A percentile compares a stretch with the other conserved stretches of the same genome.
Conservation (phyloP, 192 early-diverging fungal species). For the Entomortierella beljakovae region DNA sequence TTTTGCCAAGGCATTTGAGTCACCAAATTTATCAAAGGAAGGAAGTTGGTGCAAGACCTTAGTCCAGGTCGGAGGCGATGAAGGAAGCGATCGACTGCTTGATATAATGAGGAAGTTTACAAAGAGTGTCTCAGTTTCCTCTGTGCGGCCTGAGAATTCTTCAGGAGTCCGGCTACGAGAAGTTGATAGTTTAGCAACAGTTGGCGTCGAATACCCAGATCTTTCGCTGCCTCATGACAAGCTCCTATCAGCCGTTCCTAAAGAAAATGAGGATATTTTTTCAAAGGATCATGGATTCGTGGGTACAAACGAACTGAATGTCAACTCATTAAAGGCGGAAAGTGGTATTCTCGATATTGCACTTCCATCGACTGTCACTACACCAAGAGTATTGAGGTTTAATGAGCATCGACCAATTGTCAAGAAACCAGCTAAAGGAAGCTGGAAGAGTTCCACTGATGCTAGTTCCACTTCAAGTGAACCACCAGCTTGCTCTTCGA, state of each 20-base stretch:
- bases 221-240: no score
- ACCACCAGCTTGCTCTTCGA: constrained; percentile 20
- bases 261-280: no score
- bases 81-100: constrained; percentile 28
- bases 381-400: constrained; percentile 22
- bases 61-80: constrained; percentile 43
- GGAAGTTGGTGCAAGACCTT: constrained; percentile 47
- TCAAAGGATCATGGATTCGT: no score
- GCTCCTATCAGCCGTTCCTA: no score
- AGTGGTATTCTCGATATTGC: no score
- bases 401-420: constrained; percentile 44
- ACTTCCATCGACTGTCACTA: no score
- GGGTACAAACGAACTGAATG: no score
- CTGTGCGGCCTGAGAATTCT: background rate
- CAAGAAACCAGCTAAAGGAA: constrained; percentile 44
- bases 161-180: background rate
- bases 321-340: no score
- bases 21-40: constrained; percentile 40
- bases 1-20: constrained; percentile 44
- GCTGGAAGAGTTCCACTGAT: constrained; percentile 18
- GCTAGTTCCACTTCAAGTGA: background rate
- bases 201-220: no score
- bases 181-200: constrained; percentile 11
- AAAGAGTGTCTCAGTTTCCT: constrained; percentile 9
- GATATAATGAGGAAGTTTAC: constrained; percentile 27